Base-by-base conservation (phyloP, 2,329 filamentous ascomycete species). In the Hypoxylon rubiginosum region DNA sequence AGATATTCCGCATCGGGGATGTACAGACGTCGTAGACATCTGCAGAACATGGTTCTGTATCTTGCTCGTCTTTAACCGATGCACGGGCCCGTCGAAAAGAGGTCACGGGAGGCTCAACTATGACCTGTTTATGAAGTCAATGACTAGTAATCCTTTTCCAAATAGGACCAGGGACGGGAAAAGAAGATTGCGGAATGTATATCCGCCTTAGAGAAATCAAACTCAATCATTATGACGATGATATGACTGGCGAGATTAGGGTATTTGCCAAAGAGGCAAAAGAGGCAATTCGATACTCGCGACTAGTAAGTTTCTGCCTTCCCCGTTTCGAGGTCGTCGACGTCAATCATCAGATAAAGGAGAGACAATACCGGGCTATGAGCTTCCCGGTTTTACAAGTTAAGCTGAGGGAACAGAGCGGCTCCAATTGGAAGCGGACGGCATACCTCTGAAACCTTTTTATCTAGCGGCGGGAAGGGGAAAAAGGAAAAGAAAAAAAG, bases 301-400 rank as follows among this genome's bases (percentile, higher is more conserved):
- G 26, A 53, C 60, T 64, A 67, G 49, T 32, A 36, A 67, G 50
- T 17, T 36, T 62, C 17, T n/a, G 13, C 53, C 46, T 64, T 62
- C 39, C 54, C 57, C 36, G 3, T 64, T 69, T 62, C 41, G 53
- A 58, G 43, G 41, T 69, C 46, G 19, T 61, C 59, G 64, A 69
- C 66, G 66, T 69, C 66, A 69, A 65, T 64, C 7, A 49, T 53
- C 56, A 60, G 48, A 62, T 55, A 58, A 32, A 61, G 55, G 17
- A 62, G 48, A 69, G 64, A 67, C 67, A 69, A 48, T n/a, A n/a
- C 6, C 6, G 24, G 67, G 64, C 26, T 28, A 10, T n/a, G 28
- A 58, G 36, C 52, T 56, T 43, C 55, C 52, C 54, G 56, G 67
- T 61, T 46, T 66, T 58, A 66, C 63, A 24, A 59, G 43, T 39